Conservation (phyloP, 129 eudicot genomes). For the Centrapalus pauciflorus region DNA sequence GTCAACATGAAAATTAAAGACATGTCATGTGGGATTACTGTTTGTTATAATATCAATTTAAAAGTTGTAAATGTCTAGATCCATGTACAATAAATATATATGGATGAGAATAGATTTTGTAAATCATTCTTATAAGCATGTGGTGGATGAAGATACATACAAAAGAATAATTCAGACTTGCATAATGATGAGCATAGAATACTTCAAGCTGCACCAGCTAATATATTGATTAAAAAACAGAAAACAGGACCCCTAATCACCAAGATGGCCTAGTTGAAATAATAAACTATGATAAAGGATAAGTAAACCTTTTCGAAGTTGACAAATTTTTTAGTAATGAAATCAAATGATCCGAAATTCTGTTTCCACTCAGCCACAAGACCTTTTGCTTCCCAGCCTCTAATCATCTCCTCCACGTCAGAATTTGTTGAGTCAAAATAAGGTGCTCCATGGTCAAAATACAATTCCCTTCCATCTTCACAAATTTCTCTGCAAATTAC, state of each 20-base stretch:
- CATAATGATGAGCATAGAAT: slow-evolving; percentile 18
- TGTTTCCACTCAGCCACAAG: slow-evolving; percentile 88
- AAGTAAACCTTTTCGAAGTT: slow-evolving; percentile 55
- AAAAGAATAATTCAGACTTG: slow-evolving; percentile 25
- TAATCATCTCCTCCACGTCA: slow-evolving; percentile 55
- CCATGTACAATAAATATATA: slow-evolving; percentile 12
- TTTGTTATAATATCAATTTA: background rate
- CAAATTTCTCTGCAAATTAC: slow-evolving; percentile 47
- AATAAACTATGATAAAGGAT: slow-evolving; percentile 9
- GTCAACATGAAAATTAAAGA: slow-evolving; percentile 19
- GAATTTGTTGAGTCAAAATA: slow-evolving; percentile 58
- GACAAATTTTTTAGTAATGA: slow-evolving; percentile 47
- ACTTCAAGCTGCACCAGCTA: slow-evolving; percentile 33
- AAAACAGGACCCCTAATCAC: slow-evolving; percentile 1
- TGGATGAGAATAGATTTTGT: slow-evolving; percentile 8
- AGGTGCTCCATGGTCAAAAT: slow-evolving; percentile 92
- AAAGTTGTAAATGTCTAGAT: slow-evolving; percentile 6
- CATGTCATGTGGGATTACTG: slow-evolving; percentile 16
- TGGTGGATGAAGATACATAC: slow-evolving; percentile 27
- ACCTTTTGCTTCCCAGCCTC: slow-evolving; percentile 86
- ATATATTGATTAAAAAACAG: slow-evolving; percentile 21
- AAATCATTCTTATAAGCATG: slow-evolving; percentile 24
- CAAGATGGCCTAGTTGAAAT: slow-evolving; percentile 24
- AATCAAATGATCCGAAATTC: slow-evolving; percentile 80
- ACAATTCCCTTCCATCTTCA: slow-evolving; percentile 82